Evolutionary conservation across 2,329 filamentous ascomycete genomes (phyloP).

Genomic region (Aphanocladium album): DNA sequence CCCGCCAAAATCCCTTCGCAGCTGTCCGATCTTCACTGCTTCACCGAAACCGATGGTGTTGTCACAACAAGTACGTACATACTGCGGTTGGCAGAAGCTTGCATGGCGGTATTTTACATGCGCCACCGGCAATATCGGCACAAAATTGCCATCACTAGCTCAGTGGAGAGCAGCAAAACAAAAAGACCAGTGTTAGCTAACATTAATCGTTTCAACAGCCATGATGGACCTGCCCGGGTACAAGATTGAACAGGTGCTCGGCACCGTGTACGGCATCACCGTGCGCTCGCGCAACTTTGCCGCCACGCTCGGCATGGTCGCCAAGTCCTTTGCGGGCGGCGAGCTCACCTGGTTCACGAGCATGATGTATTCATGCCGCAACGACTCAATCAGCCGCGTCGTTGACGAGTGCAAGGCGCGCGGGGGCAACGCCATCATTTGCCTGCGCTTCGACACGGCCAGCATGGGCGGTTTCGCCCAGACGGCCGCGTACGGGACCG

Average conservation of each 20-base stretch:
- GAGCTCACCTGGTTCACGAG: constrained; percentile 56
- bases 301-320: constrained; percentile 48
- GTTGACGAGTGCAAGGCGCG: constrained; percentile 52
- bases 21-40: constrained; percentile 49
- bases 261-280: constrained; percentile 53
- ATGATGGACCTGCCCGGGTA: constrained; percentile 62
- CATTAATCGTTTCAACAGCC: constrained; percentile 24
- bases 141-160: not conserved
- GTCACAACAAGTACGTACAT: constrained; percentile 46
- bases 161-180: not conserved
- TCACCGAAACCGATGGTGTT: constrained; percentile 56
- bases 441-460: constrained; percentile 52
- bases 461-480: constrained; percentile 53
- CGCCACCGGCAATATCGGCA: not conserved
- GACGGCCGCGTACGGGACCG: constrained; percentile 57
- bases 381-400: constrained; percentile 51
- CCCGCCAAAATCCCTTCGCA: constrained; percentile 34
- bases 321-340: constrained; percentile 54
- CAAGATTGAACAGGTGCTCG: constrained; percentile 51
- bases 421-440: constrained; percentile 57
- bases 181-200: constrained; percentile 1
- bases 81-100: not conserved
- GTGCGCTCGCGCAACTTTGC: constrained; percentile 56
- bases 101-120: not conserved
- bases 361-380: constrained; percentile 54